Evolutionary conservation across 2,329 filamentous ascomycete genomes (phyloP).

Genomic region (Fusarium anthophilum): DNA sequence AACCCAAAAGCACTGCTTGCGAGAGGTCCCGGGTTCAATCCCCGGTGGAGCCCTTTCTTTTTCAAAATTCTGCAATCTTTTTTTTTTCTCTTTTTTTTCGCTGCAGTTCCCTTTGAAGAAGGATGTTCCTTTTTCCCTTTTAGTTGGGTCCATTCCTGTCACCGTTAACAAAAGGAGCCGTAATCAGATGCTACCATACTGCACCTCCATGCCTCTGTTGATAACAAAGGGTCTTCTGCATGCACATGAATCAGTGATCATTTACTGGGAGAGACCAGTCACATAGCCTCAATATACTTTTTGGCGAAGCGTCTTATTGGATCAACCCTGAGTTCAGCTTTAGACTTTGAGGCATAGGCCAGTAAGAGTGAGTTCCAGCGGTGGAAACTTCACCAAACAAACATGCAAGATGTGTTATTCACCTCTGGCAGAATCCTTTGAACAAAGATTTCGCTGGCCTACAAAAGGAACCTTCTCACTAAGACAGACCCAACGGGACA

Average conservation of each 20-base stretch:
- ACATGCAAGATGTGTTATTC: fast-evolving
- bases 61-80: fast-evolving
- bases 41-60: conserved; percentile 46
- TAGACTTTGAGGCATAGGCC: fast-evolving
- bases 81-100: no score
- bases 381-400: neutral
- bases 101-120: fast-evolving
- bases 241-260: neutral
- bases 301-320: neutral
- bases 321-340: no score
- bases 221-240: neutral
- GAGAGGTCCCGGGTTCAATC: conserved; percentile 58
- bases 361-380: neutral
- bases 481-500: fast-evolving
- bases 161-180: fast-evolving
- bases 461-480: fast-evolving
- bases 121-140: no score
- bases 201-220: neutral
- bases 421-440: fast-evolving
- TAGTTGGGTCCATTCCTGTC: neutral
- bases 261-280: neutral
- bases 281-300: neutral
- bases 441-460: fast-evolving
- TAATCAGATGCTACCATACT: fast-evolving
- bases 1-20: conserved; percentile 35